Percentiles rank a stretch among this genome's conserved stretches.
phyloP scores from a whole-genome alignment of 495 filamentous ascomycete genomes.

The Hypomontagnella monticulosa region DNA sequence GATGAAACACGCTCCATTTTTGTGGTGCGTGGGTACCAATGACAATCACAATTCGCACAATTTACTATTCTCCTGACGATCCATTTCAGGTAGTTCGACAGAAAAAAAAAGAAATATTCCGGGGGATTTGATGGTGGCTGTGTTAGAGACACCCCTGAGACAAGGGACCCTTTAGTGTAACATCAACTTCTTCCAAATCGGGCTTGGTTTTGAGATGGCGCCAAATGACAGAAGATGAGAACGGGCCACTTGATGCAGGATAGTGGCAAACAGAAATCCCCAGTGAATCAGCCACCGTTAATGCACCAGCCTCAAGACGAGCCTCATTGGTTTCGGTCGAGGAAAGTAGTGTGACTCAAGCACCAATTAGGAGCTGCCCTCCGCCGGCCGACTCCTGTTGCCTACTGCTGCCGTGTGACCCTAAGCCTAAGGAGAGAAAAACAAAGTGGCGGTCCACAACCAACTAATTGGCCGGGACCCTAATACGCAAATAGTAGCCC shows the following conservation, averaged over 20 bases:
- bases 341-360: too few relatives aligned
- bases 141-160: slow-evolving; percentile 22
- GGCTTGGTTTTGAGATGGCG: slow-evolving; percentile 17
- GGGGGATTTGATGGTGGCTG: slow-evolving; percentile 14
- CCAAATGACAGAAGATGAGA: slow-evolving; percentile 8
- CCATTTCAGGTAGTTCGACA: slow-evolving; percentile 17
- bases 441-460: slow-evolving; percentile 10
- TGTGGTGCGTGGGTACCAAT: slow-evolving; percentile 29
- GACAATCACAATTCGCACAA: slow-evolving; percentile 36
- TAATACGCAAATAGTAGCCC: too few relatives aligned
- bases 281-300: slow-evolving; percentile 16
- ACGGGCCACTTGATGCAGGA: background rate
- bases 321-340: too few relatives aligned
- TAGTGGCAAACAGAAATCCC: background rate
- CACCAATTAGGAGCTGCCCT: too few relatives aligned
- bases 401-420: slow-evolving; percentile 17
- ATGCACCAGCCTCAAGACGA: slow-evolving; percentile 13
- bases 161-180: slow-evolving; percentile 10
- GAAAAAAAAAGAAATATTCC: slow-evolving; percentile 29
- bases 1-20: slow-evolving; percentile 38
- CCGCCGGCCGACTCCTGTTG: slow-evolving; percentile 28
- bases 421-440: slow-evolving; percentile 1
- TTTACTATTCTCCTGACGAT: slow-evolving; percentile 40
- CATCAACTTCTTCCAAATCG: slow-evolving; percentile 9
- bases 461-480: background rate